Conservation (phyloP, 1,284 basidiomycete species). For the Cutaneotrichosporon sp. region DNA sequence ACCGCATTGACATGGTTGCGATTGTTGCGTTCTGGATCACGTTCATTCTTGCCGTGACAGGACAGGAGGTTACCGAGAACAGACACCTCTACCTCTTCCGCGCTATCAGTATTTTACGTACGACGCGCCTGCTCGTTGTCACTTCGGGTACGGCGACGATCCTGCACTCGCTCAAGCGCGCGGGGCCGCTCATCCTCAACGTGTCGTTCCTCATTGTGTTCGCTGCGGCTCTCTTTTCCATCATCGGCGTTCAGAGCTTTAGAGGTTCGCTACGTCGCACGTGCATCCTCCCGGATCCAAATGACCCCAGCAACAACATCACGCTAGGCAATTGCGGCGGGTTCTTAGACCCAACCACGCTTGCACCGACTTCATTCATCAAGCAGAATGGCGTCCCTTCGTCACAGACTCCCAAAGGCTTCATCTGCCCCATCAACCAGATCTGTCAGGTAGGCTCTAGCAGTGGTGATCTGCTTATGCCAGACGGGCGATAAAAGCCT, state of each 20-base stretch:
- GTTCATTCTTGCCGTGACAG: slow-evolving; percentile 67
- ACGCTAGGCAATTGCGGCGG: slow-evolving; percentile 66
- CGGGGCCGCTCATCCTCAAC: slow-evolving; percentile 79
- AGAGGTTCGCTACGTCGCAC: slow-evolving; percentile 71
- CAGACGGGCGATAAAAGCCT: slow-evolving; percentile 60
- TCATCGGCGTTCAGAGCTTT: slow-evolving; percentile 89
- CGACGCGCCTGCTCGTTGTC: slow-evolving; percentile 77
- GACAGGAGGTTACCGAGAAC: slow-evolving; percentile 63
- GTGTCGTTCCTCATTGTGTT: slow-evolving; percentile 91
- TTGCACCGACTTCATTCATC: slow-evolving; percentile 47
- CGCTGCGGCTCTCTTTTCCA: slow-evolving; percentile 83
- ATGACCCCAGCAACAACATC: slow-evolving; percentile 37
- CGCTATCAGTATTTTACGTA: slow-evolving; percentile 82
- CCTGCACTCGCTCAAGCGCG: slow-evolving; percentile 86
- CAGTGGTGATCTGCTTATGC: background rate
- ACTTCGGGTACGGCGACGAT: slow-evolving; percentile 95
- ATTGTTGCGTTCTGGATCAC: slow-evolving; percentile 62
- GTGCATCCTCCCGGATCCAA: slow-evolving; percentile 54
- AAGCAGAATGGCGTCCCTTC: slow-evolving; percentile 36
- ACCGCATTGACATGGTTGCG: slow-evolving; percentile 83
- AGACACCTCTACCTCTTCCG: slow-evolving; percentile 84
- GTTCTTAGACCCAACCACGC: slow-evolving; percentile 62
- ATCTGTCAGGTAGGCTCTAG: slow-evolving; percentile 64
- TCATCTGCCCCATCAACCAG: slow-evolving; percentile 78
- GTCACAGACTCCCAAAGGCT: slow-evolving; percentile 67